Conservation (phyloP, 208 protist species). For the Herpetomonas samuelpessoai region DNA sequence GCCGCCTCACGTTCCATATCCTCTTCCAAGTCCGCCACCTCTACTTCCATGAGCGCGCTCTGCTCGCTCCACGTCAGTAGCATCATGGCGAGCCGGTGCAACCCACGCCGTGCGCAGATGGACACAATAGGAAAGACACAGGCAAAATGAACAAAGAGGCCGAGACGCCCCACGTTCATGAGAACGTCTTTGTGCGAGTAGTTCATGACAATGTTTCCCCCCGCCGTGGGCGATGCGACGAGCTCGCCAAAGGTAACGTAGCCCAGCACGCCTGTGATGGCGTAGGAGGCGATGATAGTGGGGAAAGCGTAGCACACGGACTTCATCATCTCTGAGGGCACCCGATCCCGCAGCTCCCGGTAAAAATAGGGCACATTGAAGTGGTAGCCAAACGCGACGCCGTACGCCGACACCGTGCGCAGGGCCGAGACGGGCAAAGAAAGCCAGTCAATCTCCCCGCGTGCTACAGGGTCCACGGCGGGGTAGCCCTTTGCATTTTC, state of each 20-base stretch:
- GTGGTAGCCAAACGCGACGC: slow-evolving; percentile 68
- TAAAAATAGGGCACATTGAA: slow-evolving; percentile 83
- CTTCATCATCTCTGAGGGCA: slow-evolving; percentile 52
- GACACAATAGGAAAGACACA: slow-evolving; percentile 82
- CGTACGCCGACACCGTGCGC: slow-evolving; percentile 51
- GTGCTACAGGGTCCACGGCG: slow-evolving; percentile 28
- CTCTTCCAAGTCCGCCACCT: slow-evolving; percentile 1
- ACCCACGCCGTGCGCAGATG: slow-evolving; percentile 55
- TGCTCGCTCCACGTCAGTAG: slow-evolving; percentile 43
- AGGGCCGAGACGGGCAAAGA: slow-evolving; percentile 29
- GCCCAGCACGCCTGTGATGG: slow-evolving; percentile 48
- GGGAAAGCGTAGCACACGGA: slow-evolving; percentile 57
- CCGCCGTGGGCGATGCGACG: slow-evolving; percentile 21
- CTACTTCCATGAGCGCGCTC: slow-evolving; percentile 16
- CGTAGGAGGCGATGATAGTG: slow-evolving; percentile 62
- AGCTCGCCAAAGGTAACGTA: slow-evolving; percentile 71
- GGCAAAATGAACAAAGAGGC: slow-evolving; percentile 80
- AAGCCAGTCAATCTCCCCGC: slow-evolving; percentile 41
- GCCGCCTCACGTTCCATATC: background rate
- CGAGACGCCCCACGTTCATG: slow-evolving; percentile 69
- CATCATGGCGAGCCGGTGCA: slow-evolving; percentile 64
- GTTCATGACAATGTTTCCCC: slow-evolving; percentile 70
- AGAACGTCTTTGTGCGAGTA: slow-evolving; percentile 49
- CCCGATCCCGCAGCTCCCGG: slow-evolving; percentile 58
- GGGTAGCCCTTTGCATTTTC: slow-evolving; percentile 28